phyloP scores from a whole-genome alignment of 495 filamentous ascomycete genomes.

The Chlorociboria aeruginascens region DNA sequence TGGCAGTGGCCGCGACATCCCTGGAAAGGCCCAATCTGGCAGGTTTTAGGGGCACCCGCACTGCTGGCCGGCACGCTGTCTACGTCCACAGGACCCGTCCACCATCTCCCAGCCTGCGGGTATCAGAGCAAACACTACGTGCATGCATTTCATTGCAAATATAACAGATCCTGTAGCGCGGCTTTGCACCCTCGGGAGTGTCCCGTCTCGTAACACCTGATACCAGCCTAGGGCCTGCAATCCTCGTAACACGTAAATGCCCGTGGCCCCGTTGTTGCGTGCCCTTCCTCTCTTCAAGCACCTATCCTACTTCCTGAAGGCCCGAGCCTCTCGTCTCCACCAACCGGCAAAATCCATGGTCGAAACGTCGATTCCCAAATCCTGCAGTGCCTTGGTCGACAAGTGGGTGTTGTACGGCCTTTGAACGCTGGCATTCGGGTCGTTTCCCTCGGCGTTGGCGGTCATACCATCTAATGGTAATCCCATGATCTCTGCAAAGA shows the following conservation, averaged over 20 bases:
- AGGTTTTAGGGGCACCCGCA: too few relatives aligned
- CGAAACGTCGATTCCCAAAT: conserved; percentile 63
- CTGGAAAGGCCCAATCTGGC: too few relatives aligned
- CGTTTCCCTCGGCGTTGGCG: conserved; percentile 61
- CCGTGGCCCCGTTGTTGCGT: background rate
- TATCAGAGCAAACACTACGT: too few relatives aligned
- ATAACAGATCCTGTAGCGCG: too few relatives aligned
- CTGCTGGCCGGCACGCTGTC: background rate
- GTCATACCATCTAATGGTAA: conserved; percentile 59
- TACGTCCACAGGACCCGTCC: background rate
- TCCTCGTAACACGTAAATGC: background rate
- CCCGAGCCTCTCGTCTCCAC: conserved; percentile 52
- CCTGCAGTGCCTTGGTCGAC: conserved; percentile 60
- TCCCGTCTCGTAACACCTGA: too few relatives aligned
- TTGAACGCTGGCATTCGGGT: conserved; percentile 55
- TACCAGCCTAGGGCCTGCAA: too few relatives aligned
- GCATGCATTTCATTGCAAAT: too few relatives aligned
- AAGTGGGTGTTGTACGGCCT: conserved; percentile 87
- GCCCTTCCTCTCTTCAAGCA: too few relatives aligned
- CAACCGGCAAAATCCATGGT: conserved; percentile 70
- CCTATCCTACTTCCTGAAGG: conserved; percentile 23
- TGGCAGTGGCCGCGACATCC: too few relatives aligned
- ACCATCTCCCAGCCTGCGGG: background rate
- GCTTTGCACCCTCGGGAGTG: too few relatives aligned
- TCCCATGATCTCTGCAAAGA: conserved; percentile 71